Evolutionary conservation across 192 early-diverging fungal species (phyloP).

Genomic region (Backusella westeae): DNA sequence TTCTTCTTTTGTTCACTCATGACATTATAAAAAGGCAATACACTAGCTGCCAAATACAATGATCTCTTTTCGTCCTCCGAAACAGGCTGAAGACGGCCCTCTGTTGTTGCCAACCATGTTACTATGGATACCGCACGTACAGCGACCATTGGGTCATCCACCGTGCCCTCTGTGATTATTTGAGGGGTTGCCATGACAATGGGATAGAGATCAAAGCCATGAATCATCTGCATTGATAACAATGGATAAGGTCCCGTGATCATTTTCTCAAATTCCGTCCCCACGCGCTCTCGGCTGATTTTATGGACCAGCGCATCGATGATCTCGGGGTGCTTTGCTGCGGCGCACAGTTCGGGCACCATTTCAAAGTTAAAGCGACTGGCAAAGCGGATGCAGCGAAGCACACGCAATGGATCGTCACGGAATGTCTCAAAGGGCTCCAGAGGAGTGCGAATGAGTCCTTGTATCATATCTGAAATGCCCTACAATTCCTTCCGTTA

Average conservation of each 20-base stretch:
- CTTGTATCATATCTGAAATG: constrained; percentile 65
- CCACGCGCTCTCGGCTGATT: constrained; percentile 90
- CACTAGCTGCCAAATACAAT: constrained; percentile 55
- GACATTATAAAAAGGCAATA: constrained; percentile 53
- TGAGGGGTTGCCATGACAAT: constrained; percentile 46
- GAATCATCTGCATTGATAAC: constrained; percentile 37
- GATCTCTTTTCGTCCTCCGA: constrained; percentile 29
- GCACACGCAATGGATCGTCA: constrained; percentile 93
- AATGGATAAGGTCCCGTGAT: constrained; percentile 53
- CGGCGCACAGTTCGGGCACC: constrained; percentile 60
- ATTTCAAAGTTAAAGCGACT: constrained; percentile 81
- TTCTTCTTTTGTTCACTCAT: constrained; percentile 45
- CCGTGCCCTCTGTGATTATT: constrained; percentile 21
- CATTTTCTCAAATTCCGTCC: constrained; percentile 94
- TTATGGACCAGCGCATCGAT: constrained; percentile 70
- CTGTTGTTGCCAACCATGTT: constrained; percentile 30
- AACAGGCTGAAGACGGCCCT: too few species aligned
- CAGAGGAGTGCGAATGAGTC: constrained; percentile 88
- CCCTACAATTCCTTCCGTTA: constrained; percentile 42
- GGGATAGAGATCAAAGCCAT: constrained; percentile 42
- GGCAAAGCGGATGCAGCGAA: constrained; percentile 95
- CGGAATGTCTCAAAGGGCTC: constrained; percentile 83
- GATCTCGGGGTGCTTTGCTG: constrained; percentile 54
- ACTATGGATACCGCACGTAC: constrained; percentile 41
- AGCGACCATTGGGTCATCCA: constrained; percentile 29